phyloP scores from a whole-genome alignment of 768 basidiomycete genomes.

The Pilatotrama ljubarskyi region DNA sequence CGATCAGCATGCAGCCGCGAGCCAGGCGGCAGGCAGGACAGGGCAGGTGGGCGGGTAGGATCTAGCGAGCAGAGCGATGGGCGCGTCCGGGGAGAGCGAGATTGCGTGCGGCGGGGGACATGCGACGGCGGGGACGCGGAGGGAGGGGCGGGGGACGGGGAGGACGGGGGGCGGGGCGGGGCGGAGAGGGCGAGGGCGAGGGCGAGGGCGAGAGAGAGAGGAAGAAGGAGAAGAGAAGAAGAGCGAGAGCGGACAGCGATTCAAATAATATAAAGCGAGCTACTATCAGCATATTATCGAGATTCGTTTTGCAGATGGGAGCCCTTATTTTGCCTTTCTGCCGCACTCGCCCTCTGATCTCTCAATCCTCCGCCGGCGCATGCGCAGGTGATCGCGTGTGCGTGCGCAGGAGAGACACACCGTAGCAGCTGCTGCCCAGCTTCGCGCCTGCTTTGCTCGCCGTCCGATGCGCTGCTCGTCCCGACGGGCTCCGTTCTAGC shows the following conservation, averaged over 20 bases:
- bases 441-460: not conserved
- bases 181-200: not conserved
- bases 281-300: too few relatives aligned
- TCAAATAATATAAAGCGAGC: constrained; percentile 21
- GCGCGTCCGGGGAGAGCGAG: not conserved
- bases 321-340: too few relatives aligned
- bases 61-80: not conserved
- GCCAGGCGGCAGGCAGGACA: constrained; percentile 7
- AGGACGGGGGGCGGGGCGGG: constrained; percentile 4
- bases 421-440: not conserved
- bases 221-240: constrained; percentile 6
- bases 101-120: not conserved
- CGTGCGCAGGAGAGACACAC: not conserved
- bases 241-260: constrained; percentile 3
- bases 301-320: too few relatives aligned
- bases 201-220: too few relatives aligned
- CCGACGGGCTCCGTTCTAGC: constrained; percentile 19
- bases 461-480: constrained; percentile 4
- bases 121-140: not conserved
- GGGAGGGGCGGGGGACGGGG: not conserved
- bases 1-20: constrained; percentile 22
- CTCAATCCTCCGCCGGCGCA: too few relatives aligned
- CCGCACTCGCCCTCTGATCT: too few relatives aligned
- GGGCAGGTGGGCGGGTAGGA: not conserved
- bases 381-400: not conserved